Evolutionary conservation across 805 yeast species (phyloP), one percentile per base, ranked within the genome.

Genomic region (Torulaspora microellipsoides): DNA sequence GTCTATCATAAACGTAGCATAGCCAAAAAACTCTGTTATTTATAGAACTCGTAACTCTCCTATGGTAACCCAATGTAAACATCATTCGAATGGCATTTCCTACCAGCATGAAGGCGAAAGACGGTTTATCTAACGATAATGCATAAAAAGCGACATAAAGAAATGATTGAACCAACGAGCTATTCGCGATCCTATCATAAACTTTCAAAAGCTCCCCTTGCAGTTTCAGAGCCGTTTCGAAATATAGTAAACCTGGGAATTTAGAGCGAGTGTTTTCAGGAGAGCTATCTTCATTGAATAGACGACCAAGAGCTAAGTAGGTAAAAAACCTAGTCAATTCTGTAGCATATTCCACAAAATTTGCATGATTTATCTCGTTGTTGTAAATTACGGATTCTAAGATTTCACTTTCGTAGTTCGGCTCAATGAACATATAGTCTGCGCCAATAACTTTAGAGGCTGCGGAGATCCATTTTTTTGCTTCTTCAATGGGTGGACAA

Each of bases 1-100:
- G 34, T 15, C 56, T 42, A 29, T 53, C 56, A 32, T 53, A 51
- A 5, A 53, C 41, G 34, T 46, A 53, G 38, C 56, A 53, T 3
- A 53, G 46, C 56, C 56, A 53, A 33, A 53, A 53, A 2, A 48
- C 40, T 20, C 56, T 46, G 27, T 51, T 51, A 15, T 51, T 39
- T 12, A 27, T 37, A 14, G 38, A 30, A 8, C 38, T 36, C 2
- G 33, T n/a, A 27, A 46, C 38, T n/a, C 29, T 38, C 30, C 43
- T 51, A 31, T 53, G 56, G 20, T 36, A 36, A 11, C 54, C 54
- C 14, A 53, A 33, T 4, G 52, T 40, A 15, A 46, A 46, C 32
- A 40, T 38, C 37, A 45, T 46, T 30, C 54, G 42, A 27, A 51
- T 47, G 15, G 56, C 56, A 29, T 37, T 46, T 10, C 56, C 56